phyloP scores from a whole-genome alignment of 2,329 filamentous ascomycete species.

The Beauveria sp. region DNA sequence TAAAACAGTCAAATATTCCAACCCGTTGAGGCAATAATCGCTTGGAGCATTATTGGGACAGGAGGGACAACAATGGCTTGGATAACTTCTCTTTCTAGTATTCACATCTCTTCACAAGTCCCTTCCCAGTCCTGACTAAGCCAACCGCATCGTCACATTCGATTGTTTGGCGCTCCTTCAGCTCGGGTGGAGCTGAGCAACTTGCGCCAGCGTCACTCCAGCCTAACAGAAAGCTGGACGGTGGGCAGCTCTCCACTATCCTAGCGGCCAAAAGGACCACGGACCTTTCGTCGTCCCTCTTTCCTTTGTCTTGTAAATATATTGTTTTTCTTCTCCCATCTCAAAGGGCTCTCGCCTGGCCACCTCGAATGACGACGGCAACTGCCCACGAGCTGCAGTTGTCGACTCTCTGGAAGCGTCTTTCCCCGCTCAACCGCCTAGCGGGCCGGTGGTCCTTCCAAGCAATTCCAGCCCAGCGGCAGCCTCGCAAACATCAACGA shows the following conservation, averaged over 20 bases:
- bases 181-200: not conserved
- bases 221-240: not conserved
- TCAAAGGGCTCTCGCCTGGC: conserved; percentile 4
- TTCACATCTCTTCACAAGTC: too few relatives aligned
- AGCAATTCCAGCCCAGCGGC: not conserved
- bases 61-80: too few relatives aligned
- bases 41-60: not conserved
- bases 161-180: not conserved
- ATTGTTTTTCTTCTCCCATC: not conserved
- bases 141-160: not conserved
- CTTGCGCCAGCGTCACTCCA: not conserved
- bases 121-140: not conserved
- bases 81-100: too few relatives aligned
- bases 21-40: not conserved
- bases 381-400: not conserved
- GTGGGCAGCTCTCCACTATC: conserved; percentile 7
- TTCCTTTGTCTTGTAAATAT: not conserved
- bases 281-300: not conserved
- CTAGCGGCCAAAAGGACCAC: not conserved
- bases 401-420: not conserved
- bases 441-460: not conserved
- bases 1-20: too few relatives aligned
- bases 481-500: not conserved
- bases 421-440: not conserved
- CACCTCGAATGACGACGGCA: not conserved